Base-by-base conservation (phyloP, 352 stramenopile genomes). In the Phytophthora capsici region DNA sequence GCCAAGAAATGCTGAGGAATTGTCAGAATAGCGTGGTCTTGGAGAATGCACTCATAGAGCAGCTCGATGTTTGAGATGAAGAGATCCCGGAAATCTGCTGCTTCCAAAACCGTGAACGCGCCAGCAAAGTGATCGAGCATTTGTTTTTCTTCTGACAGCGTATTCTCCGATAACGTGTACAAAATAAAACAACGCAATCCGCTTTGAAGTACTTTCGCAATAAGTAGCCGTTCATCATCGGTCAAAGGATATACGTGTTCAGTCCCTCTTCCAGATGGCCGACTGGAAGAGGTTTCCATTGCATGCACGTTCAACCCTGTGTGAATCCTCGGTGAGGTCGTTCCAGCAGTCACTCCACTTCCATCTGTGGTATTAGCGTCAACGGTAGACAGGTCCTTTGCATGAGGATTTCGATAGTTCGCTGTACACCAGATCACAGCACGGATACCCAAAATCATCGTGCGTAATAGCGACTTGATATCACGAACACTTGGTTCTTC, bases 351-450 rank as follows among this genome's bases (percentile, higher is more conserved):
- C 12, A 70, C 59, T 17, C 60, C 60, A 71, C 57, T 67, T 46
- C 53, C 69, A 50, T 81, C 78, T 25, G 70, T 51, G 40, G 73
- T 61, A 19, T 76, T 77, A 0, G 85, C 82, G 46, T 96, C 88
- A 25, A 91, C 89, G 0, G 79, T 91, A 14, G 85, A 93, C 47
- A 95, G 46, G 67, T 96, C 65, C 70, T 95, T 89, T 37, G 83
- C 88, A 16, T 94, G 77, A n/a, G 89, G 86, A 57, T 95, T 95
- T 20, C 89, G 84, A 60, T 96, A 96, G 74, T 98, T 98, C 32
- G 86, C 89, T 12, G 98, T 98, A 75, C 97, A 99, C 92, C 95
- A 99, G 49, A 99, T 98, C 5, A 99, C 82, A 9, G 95, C 98
- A 56, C 98, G 98, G 37, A 99, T 93, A 13, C 97, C 97, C n/a